Conservation (phyloP, 2,329 filamentous ascomycete species). For the Xylariaceae sp. region DNA sequence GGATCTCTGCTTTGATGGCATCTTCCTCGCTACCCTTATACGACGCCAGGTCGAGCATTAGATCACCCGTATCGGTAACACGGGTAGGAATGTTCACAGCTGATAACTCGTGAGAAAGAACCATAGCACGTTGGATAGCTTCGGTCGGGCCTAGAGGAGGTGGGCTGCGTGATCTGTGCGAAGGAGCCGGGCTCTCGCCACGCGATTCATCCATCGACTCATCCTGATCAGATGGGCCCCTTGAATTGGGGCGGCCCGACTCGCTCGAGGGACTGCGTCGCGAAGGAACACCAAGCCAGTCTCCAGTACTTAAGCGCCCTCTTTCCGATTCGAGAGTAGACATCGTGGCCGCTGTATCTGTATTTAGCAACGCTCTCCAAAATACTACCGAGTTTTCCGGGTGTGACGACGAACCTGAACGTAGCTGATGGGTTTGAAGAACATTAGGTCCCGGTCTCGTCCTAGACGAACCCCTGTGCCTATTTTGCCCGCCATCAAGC, state of each 20-base stretch:
- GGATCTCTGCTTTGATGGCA: constrained; percentile 82
- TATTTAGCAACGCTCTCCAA: constrained; percentile 29
- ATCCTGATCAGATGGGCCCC: constrained; percentile 29
- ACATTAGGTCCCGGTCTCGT: constrained; percentile 43
- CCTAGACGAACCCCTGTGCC: constrained; percentile 36
- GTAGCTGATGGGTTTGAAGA: constrained; percentile 32
- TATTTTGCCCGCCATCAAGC: constrained; percentile 47
- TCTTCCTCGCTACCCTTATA: constrained; percentile 95
- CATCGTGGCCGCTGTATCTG: constrained; percentile 47
- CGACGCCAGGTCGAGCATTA: constrained; percentile 97
- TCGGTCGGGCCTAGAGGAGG: constrained; percentile 66
- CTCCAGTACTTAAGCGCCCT: constrained; percentile 44
- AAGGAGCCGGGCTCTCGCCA: constrained; percentile 36
- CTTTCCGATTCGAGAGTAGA: constrained; percentile 47
- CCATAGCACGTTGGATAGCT: constrained; percentile 75
- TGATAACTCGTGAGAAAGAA: constrained; percentile 80
- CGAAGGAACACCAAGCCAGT: constrained; percentile 43
- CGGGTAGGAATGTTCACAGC: constrained; percentile 88
- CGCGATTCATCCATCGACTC: constrained; percentile 35
- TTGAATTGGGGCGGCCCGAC: constrained; percentile 45
- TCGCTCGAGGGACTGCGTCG: constrained; percentile 48
- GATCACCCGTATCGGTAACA: constrained; percentile 85
- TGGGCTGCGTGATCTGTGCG: constrained; percentile 68
- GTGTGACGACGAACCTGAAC: constrained; percentile 12
- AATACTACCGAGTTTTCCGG: not conserved